These are phyloP conservation scores for Solanum neorickii DNA, from an alignment of 257 asterid species.

Conservation along the genomic window DNA sequence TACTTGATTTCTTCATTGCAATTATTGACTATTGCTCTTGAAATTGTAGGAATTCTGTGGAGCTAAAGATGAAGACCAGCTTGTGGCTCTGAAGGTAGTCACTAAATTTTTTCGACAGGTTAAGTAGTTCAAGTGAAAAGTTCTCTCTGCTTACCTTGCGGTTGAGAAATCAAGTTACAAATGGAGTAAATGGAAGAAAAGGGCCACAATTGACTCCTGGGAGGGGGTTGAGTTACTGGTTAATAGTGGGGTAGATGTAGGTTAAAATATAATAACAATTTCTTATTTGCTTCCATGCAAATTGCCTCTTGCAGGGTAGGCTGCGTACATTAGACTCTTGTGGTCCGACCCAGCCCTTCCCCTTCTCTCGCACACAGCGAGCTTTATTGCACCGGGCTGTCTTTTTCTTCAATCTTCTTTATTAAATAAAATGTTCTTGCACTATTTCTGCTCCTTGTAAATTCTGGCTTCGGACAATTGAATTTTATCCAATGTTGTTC, in stretches of 20 bases:
- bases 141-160: neutral
- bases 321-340: neutral
- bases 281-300: neutral
- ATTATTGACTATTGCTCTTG: constrained; percentile 4
- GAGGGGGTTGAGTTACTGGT: neutral
- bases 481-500: neutral
- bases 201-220: neutral
- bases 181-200: neutral
- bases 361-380: neutral
- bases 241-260: neutral
- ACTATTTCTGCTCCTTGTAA: neutral
- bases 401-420: neutral
- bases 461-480: neutral
- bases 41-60: constrained; percentile 51
- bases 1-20: neutral
- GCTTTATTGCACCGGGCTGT: neutral
- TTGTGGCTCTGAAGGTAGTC: constrained; percentile 49
- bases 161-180: neutral
- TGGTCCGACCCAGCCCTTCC: neutral
- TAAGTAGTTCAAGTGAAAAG: neutral
- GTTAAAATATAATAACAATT: neutral
- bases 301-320: neutral
- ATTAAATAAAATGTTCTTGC: neutral
- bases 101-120: neutral
- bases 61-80: constrained; percentile 19